These are phyloP conservation scores for Coemansia sp. DNA, from an alignment of 192 early-diverging fungal genomes.

Conservation along the genomic window DNA sequence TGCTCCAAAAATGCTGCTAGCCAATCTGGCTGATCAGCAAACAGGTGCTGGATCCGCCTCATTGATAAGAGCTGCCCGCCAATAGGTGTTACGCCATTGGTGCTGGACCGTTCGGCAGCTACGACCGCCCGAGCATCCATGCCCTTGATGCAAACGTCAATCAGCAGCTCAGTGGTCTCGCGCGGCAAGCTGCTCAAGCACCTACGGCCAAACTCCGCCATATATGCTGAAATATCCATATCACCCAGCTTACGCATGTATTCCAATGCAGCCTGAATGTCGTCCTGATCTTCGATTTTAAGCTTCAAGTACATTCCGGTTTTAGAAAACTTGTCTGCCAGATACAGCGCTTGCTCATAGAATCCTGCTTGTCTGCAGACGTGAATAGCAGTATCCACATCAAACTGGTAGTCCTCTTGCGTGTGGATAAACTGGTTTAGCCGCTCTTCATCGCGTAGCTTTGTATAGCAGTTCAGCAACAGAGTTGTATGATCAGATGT, in stretches of 20 bases:
- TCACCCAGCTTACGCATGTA: conserved; percentile 64
- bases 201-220: conserved; percentile 47
- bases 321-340: conserved; percentile 79
- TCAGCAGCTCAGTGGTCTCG: conserved; percentile 45
- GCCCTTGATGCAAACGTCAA: conserved; percentile 44
- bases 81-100: neutral
- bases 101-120: neutral
- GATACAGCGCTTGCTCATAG: conserved; percentile 84
- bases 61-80: conserved; percentile 32
- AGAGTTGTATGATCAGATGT: conserved; percentile 95
- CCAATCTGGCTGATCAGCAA: conserved; percentile 79
- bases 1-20: conserved; percentile 81
- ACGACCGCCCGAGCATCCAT: conserved; percentile 29
- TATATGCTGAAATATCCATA: conserved; percentile 27
- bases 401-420: conserved; percentile 79
- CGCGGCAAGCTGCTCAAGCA: conserved; percentile 40
- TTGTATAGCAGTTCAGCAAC: conserved; percentile 96
- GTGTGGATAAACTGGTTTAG: conserved; percentile 85
- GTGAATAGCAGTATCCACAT: conserved; percentile 90
- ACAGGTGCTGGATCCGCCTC: conserved; percentile 82
- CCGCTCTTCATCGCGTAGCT: conserved; percentile 81
- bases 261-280: conserved; percentile 70
- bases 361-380: conserved; percentile 91
- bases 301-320: conserved; percentile 87
- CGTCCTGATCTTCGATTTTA: conserved; percentile 82